Evolutionary conservation across 306 rosid genomes (phyloP), one percentile per base, ranked within the genome.

Genomic region (Prunus mongolica): DNA sequence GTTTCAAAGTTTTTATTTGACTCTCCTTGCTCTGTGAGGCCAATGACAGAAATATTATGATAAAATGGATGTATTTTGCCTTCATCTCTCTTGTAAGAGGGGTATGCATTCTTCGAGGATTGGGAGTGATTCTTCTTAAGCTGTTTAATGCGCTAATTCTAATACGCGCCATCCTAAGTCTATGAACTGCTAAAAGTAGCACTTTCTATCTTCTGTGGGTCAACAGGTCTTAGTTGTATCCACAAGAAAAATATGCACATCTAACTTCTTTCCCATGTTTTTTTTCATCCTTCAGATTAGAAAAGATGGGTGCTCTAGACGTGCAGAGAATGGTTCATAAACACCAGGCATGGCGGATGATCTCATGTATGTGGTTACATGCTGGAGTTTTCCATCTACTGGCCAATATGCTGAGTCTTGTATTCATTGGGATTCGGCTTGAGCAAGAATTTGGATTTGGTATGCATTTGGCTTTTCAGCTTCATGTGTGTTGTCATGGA

Each of bases 371-470:
- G 55, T 92, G 97, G 97, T 73, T 90, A 91, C 97, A 88, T 69
- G 96, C 96, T 69, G 97, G 97, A 63, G 91, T 84, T 81, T 61
- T 92, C 73, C 96, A 92, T 81, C 58, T 92, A 51, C 93, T 92
- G 71, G 91, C 97, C 84, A 92, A 90, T 82, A 92, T 92, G 90
- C 79, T 92, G 76, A 88, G 97, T 84, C 97, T 92, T 73, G 24
- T 88, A 67, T 88, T 92, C 67, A 92, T 92, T 65, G 96, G 97
- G 71, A 81, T 90, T 82, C 91, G 88, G 66, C 93, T 92, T 71
- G 97, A 92, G 77, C 96, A 90, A 88, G 97, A 92, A 74, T 92
- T 92, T 85, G 97, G 96, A 78, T 92, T 92, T 85, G 96, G 97
- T 92, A 88, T 28, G 93, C 85, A 73, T 72, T 83, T 67, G 81